These are phyloP conservation scores for Neurospora africana DNA, from an alignment of 495 filamentous ascomycete genomes.

Conservation along the genomic window DNA sequence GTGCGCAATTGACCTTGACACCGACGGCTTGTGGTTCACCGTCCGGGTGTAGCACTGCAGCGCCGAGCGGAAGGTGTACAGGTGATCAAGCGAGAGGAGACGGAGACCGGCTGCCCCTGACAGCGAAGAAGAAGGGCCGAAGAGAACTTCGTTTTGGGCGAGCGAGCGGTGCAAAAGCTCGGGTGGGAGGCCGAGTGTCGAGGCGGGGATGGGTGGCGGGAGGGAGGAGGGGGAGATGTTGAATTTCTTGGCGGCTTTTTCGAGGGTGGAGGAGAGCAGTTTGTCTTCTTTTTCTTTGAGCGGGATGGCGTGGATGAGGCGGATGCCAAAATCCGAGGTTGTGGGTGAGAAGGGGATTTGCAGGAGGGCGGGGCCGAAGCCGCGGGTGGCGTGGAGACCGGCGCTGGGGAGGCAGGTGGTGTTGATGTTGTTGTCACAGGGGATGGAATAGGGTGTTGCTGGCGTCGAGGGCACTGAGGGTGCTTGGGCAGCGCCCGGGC, in stretches of 20 bases:
- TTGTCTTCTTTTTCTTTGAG: conserved; percentile 27
- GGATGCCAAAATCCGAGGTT: conserved; percentile 24
- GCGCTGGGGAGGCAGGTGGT: conserved; percentile 14
- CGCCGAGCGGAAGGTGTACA: conserved; percentile 62
- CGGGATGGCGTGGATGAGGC: conserved; percentile 23
- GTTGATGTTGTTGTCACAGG: conserved; percentile 5
- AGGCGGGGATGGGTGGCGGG: conserved; percentile 22
- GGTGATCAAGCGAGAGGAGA: conserved; percentile 55
- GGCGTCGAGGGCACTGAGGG: conserved; percentile 34
- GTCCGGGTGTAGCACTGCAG: conserved; percentile 46
- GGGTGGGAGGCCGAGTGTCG: conserved; percentile 27
- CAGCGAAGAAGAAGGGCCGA: conserved; percentile 34
- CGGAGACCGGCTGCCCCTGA: conserved; percentile 44
- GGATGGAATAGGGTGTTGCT: conserved; percentile 22
- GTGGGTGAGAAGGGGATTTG: neutral
- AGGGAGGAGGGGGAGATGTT: conserved; percentile 17
- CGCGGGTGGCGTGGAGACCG: conserved; percentile 27
- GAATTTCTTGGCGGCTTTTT: conserved; percentile 36
- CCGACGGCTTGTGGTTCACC: conserved; percentile 4
- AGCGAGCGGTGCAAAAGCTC: conserved; percentile 56
- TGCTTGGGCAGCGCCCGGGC: conserved; percentile 4
- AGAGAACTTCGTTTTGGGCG: conserved; percentile 57
- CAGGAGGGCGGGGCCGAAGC: conserved; percentile 3
- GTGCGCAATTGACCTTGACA: conserved; percentile 22
- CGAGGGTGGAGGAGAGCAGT: conserved; percentile 27